Base-by-base conservation (phyloP, 306 rosid genomes). In the Rosa multiflora region DNA sequence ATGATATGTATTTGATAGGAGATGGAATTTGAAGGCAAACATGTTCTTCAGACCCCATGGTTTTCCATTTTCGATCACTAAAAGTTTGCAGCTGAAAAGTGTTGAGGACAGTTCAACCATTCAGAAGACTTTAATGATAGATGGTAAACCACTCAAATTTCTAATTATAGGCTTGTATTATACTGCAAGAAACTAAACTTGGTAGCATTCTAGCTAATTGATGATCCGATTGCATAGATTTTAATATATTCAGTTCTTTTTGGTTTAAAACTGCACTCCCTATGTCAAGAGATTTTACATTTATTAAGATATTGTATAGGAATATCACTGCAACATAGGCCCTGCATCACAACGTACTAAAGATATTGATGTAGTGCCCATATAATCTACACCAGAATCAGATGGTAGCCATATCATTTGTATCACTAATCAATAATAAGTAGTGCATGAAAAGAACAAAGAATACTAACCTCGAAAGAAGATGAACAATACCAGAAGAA, bases 11-110 rank as follows among this genome's bases (percentile, higher is more conserved):
- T 74, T 68, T 83, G 42, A 88, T 84, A 6, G 88, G 86, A 76
- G 91, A 29, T 82, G 98, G 98, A 81, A 81, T 78, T 76, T 82
- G 88, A 58, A 85, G 63, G 20, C 76, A 67, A 12, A 52, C 84
- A 75, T 74, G 79, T 49, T 68, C 82, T 40, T 14, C 48, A 26
- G 73, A 49, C 67, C 72, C 88, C 71, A 62, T 5, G 10, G 43
- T 13, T 77, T 51, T 75, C 53, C 73, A 43, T 73, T 73, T 58
- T 88, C 91, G 91, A 87, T 88, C 12, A 66, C 72, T 2, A 76
- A 9, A 1, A 52, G 59, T 4, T 29, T 67, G 67, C 40, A 37
- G 81, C 86, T 86, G 88, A 76, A 76, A 64, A 53, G 39, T 78
- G 56, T 9, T 20, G 59, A 70, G 39, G 6, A 15, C 15, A 29